A percentile compares a stretch with the other conserved stretches of the same genome.
Conservation (phyloP, 768 basidiomycete species). For the Tulasnella sp. region DNA sequence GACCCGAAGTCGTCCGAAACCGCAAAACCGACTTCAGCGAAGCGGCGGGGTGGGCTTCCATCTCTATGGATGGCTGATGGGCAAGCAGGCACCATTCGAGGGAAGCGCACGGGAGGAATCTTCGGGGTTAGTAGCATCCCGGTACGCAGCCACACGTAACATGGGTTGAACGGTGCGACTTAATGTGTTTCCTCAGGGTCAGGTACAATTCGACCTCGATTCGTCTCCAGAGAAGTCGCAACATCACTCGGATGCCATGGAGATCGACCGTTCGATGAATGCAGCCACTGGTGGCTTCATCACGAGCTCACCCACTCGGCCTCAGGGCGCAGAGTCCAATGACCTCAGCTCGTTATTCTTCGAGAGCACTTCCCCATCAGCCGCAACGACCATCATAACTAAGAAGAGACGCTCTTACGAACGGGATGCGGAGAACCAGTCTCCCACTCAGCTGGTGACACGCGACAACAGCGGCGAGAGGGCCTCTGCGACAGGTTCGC, state of each 20-base stretch:
- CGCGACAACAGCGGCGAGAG: neutral
- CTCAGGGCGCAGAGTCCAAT: slow-evolving; percentile 39
- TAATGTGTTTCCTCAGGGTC: neutral
- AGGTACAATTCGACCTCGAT: neutral
- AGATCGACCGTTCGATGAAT: slow-evolving; percentile 43
- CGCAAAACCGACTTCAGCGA: slow-evolving; percentile 2
- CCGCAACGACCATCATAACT: neutral
- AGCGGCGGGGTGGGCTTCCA: slow-evolving; percentile 8
- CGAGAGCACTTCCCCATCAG: slow-evolving; percentile 14
- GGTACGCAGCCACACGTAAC: neutral
- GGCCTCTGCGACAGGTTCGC: slow-evolving; percentile 18
- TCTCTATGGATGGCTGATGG: neutral
- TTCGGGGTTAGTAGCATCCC: slow-evolving; percentile 9
- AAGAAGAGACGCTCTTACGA: slow-evolving; percentile 13
- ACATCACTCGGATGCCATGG: slow-evolving; percentile 52
- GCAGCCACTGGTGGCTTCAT: slow-evolving; percentile 18
- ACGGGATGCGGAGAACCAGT: no score
- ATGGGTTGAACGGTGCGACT: neutral
- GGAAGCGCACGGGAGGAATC: slow-evolving; percentile 17
- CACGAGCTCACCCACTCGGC: slow-evolving; percentile 23
- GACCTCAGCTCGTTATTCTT: slow-evolving; percentile 31
- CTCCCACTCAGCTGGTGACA: no score
- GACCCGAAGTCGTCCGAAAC: neutral
- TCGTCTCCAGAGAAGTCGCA: slow-evolving; percentile 12
- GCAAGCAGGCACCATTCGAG: neutral